Base-by-base conservation (phyloP, 1,284 basidiomycete genomes). In the Cryptococcus sp. region DNA sequence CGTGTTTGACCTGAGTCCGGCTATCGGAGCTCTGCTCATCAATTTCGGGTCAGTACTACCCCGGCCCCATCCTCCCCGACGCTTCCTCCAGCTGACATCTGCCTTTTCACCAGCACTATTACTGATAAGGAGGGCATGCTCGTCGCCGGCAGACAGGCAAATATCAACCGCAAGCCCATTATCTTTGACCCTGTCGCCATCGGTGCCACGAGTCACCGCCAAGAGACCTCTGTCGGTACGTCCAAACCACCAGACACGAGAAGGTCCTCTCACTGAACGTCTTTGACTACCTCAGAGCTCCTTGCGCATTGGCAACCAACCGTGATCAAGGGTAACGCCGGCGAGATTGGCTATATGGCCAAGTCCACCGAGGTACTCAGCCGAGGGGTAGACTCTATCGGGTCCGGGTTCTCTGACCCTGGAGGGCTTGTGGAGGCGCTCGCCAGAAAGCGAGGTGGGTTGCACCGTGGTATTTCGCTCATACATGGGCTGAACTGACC, bases 291-390 rank as follows among this genome's bases (percentile, higher is more conserved):
- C 15, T 37, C 72, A 85, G 88, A 86, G 54, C 81, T 97, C 13
- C 78, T 97, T n/a, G 82, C 88, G 61, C 78, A 82, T 46, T 95
- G 88, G 83, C 93, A 97, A 73, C 85, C 89, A 16, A 88, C 87
- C 18, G 87, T 96, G 18, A 92, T 98, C 78, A 98, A 98, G 76
- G 95, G 94, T 5, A 98, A 98, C 70, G 88, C 91, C 0, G 92
- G 85, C 20, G 95, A 98, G 76, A 85, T 98, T 21, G 90, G 85
- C 0, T 81, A 87, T 0, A 78, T 97, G 13, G 83, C 86, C 1
- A 83, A 86, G 16, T 87, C 86, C 0, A 73, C 74, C n/a, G 91
- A 92, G 79, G 89, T 91, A 3, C 76, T 81, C 62, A 82, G 87
- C n/a, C 85, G 85, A 70, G 94, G 95, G 1, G 94, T 98, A 2